Conservation (phyloP, 2,329 filamentous ascomycete species). For the Verticillium albo-atrum region DNA sequence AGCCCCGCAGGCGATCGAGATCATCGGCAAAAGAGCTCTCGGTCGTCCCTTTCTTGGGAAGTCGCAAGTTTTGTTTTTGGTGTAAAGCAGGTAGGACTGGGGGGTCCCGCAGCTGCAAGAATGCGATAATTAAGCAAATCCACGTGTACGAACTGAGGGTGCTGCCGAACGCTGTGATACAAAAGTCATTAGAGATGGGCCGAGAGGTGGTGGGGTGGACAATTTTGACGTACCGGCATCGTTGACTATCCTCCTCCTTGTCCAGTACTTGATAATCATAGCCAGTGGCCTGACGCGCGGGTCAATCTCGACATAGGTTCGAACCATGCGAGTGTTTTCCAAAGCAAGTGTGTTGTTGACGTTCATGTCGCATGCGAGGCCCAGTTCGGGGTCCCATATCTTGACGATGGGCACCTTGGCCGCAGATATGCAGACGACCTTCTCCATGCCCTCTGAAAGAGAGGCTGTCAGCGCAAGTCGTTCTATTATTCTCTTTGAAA, state of each 20-base stretch:
- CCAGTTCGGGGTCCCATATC: slow-evolving; percentile 92
- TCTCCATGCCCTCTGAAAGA: slow-evolving; percentile 82
- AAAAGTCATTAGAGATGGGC: slow-evolving; percentile 9
- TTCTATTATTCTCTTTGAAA: background rate
- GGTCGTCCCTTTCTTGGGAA: slow-evolving; percentile 54
- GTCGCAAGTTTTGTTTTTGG: slow-evolving; percentile 56
- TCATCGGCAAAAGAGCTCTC: slow-evolving; percentile 84
- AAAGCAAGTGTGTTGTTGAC: slow-evolving; percentile 95
- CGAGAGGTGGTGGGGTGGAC: background rate
- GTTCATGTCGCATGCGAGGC: slow-evolving; percentile 93
- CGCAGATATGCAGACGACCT: slow-evolving; percentile 88
- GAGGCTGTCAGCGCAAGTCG: slow-evolving; percentile 24
- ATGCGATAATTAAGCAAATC: slow-evolving; percentile 98
- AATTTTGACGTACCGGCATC: slow-evolving; percentile 74
- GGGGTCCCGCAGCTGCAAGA: slow-evolving; percentile 81
- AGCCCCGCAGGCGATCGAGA: slow-evolving; percentile 66
- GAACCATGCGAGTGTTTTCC: slow-evolving; percentile 97
- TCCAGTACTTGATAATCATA: slow-evolving; percentile 98
- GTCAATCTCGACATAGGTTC: slow-evolving; percentile 92
- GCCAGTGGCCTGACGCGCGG: slow-evolving; percentile 84
- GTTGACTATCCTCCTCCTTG: slow-evolving; percentile 85
- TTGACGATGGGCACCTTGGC: slow-evolving; percentile 99
- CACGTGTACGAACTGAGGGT: slow-evolving; percentile 98
- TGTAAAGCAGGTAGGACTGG: slow-evolving; percentile 85
- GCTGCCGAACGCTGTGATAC: slow-evolving; percentile 70